phyloP scores from a whole-genome alignment of 2,329 filamentous ascomycete species.

The Claviceps arundinis region DNA sequence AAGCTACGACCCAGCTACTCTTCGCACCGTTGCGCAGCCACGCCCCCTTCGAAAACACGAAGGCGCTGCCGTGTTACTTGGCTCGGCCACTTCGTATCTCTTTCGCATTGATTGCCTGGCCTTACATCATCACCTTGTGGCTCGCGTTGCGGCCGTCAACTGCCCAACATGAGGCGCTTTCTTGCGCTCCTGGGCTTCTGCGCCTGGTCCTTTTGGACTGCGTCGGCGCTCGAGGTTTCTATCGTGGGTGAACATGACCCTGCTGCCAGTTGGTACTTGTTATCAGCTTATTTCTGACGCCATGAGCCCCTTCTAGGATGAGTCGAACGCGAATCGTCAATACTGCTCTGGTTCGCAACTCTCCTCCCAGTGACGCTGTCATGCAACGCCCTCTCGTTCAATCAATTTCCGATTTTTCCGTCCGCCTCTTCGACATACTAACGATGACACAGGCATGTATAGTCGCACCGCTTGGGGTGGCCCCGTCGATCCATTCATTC shows the following conservation, averaged over 20 bases:
- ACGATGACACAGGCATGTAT: constrained; percentile 63
- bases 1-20: too few relatives aligned
- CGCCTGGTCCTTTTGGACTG: constrained; percentile 40
- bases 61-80: not conserved
- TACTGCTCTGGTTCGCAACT: constrained; percentile 52
- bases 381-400: too few relatives aligned
- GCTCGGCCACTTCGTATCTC: not conserved
- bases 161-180: constrained; percentile 40
- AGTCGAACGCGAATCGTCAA: constrained; percentile 64
- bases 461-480: constrained; percentile 81
- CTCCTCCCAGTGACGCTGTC: too few relatives aligned
- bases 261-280: too few relatives aligned
- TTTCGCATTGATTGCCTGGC: not conserved
- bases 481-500: constrained; percentile 75
- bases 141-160: constrained; percentile 4
- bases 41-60: too few relatives aligned
- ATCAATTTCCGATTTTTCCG: constrained; percentile 6
- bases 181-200: constrained; percentile 32
- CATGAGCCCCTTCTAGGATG: constrained; percentile 40
- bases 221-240: constrained; percentile 42
- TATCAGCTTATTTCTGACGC: constrained; percentile 9
- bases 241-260: constrained; percentile 19
- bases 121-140: not conserved
- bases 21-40: too few relatives aligned
- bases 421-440: not conserved